Conservation (phyloP, 2,329 filamentous ascomycete species). For the Dendrostoma leiphaemia region DNA sequence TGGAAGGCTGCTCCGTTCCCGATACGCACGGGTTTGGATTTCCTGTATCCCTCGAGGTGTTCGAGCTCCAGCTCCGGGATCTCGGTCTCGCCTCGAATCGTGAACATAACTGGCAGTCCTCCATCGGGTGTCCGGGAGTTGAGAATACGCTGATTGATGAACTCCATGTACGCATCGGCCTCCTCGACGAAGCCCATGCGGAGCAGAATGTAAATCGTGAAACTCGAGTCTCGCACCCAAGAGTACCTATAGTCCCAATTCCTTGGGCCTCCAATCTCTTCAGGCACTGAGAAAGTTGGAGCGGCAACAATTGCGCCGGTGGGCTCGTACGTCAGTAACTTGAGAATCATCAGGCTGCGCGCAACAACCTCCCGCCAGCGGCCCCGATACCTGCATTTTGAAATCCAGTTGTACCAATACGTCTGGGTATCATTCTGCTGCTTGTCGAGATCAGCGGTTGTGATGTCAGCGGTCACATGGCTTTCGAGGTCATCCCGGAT, state of each 20-base stretch:
- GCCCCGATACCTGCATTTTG: constrained; percentile 67
- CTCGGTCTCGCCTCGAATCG: constrained; percentile 70
- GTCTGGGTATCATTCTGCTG: constrained; percentile 68
- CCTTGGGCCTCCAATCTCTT: constrained; percentile 64
- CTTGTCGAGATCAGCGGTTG: constrained; percentile 53
- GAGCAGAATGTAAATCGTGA: constrained; percentile 75
- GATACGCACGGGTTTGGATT: constrained; percentile 70
- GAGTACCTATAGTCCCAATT: constrained; percentile 76
- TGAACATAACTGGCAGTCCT: constrained; percentile 77
- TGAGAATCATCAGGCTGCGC: constrained; percentile 70
- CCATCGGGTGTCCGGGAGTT: constrained; percentile 58
- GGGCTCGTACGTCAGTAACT: constrained; percentile 75
- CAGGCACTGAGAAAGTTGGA: constrained; percentile 74
- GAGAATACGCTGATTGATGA: constrained; percentile 70
- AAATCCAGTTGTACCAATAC: constrained; percentile 74
- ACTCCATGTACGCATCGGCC: constrained; percentile 75
- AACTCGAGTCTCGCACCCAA: constrained; percentile 76
- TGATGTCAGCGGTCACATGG: constrained; percentile 58
- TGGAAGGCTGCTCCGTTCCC: constrained; percentile 77
- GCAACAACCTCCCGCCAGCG: constrained; percentile 68
- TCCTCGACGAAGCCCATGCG: constrained; percentile 74
- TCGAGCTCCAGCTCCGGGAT: constrained; percentile 68
- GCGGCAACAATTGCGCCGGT: constrained; percentile 76
- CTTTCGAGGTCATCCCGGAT: constrained; percentile 60
- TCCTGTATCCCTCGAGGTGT: constrained; percentile 71